Evolutionary conservation across 345 rosid species (phyloP).

Genomic region (Gossypium ekmanianum): DNA sequence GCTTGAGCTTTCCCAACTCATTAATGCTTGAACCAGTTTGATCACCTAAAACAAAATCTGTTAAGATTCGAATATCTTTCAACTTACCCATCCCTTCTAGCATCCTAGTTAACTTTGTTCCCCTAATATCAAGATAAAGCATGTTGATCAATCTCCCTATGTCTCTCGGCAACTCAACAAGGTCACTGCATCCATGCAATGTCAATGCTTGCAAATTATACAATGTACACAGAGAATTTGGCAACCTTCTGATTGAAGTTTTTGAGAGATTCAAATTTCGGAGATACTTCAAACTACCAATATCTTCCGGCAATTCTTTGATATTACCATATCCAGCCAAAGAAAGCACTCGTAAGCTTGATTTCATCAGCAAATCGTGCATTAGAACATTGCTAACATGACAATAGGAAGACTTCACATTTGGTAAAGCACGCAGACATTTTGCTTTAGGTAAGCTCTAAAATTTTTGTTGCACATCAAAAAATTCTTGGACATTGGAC

Average conservation of each 20-base stretch:
- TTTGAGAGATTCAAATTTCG: conserved; percentile 6
- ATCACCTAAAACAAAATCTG: conserved; percentile 30
- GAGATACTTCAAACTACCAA: conserved; percentile 8
- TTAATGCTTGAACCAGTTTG: conserved; percentile 25
- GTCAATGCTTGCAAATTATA: conserved; percentile 33
- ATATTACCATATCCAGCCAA: neutral
- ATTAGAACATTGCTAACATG: neutral
- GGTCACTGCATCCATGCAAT: conserved; percentile 23
- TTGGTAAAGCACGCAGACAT: conserved; percentile 9
- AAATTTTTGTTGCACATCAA: neutral
- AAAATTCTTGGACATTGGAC: neutral
- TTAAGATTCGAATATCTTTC: conserved; percentile 28
- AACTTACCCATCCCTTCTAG: conserved; percentile 31
- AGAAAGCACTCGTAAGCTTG: conserved; percentile 8
- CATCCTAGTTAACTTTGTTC: conserved; percentile 25
- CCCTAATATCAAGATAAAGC: conserved; percentile 28
- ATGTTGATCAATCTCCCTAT: conserved; percentile 34
- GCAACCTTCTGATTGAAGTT: conserved; percentile 7
- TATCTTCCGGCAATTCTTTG: neutral
- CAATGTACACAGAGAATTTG: conserved; percentile 16
- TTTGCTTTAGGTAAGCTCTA: neutral
- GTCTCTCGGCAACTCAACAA: conserved; percentile 29
- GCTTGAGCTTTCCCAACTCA: conserved; percentile 30
- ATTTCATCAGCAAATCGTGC: neutral
- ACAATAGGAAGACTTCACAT: neutral